Base-by-base conservation (phyloP, 2,329 filamentous ascomycete genomes). In the Aspergillus candidus region DNA sequence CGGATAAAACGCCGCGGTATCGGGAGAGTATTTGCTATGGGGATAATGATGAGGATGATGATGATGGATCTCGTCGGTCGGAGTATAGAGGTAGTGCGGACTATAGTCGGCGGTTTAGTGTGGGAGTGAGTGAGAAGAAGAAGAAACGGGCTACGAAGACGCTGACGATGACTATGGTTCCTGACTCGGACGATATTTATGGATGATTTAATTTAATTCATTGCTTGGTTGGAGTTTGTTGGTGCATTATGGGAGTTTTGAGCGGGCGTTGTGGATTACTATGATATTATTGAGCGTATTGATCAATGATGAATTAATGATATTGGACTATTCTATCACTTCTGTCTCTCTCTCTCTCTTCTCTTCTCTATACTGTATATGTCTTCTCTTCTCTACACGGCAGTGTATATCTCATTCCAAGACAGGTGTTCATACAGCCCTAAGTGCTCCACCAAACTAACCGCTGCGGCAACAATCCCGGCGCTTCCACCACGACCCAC, bases 141-240 rank as follows among this genome's bases (percentile, higher is more conserved):
- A 43, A 52, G 35, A 43, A 44, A 30, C 61, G 54, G 13, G 51
- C 52, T 17, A 38, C 54, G 31, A 56, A 47, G 38, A 47, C 55
- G 10, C 47, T 66, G 56, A 66, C 64, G 32, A 48, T 60, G 42
- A 52, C 57, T 1, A 67, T 68, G 65, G 65, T 68, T 5, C 61
- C 63, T 15, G 58, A 65, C 43, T 49, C 58, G 10, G 65, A 67
- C 8, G 63, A 67, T 32, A 53, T 68, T 15, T 67, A 63, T 45
- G 58, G 59, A 40, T 67, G 55, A 48, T 61, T 29, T 39, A 7
- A 35, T 27, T 32, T 27, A 12, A 18, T 44, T 35, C 30, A 11
- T 12, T 32, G 4, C 40, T 43, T 35, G 11, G 31, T 29, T 35
- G 34, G 33, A 6, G 34, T 31, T 27, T 32, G 18, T 36, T 32